A percentile compares a stretch with the other conserved stretches of the same genome.
These are phyloP conservation scores for Nannochloris sp. DNA, from an alignment of 139 green algal species.

Conservation along the genomic window DNA sequence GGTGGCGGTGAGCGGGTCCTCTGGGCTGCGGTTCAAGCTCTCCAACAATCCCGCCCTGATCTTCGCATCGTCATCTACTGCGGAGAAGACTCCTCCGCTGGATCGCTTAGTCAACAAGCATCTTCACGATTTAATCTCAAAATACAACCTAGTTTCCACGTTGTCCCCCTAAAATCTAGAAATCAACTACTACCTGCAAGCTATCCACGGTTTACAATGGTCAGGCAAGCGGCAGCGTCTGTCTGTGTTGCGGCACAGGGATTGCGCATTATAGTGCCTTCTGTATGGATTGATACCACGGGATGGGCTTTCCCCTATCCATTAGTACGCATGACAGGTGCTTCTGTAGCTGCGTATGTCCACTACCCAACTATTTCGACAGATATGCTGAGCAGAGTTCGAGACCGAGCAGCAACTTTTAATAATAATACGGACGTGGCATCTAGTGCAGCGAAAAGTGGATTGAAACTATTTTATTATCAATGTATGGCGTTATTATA, in stretches of 20 bases:
- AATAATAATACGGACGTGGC: constrained; percentile 63
- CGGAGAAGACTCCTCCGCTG: constrained; percentile 28
- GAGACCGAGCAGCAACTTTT: constrained; percentile 32
- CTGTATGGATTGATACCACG: constrained; percentile 86
- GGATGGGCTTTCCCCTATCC: constrained; percentile 92
- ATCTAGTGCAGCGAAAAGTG: constrained; percentile 28
- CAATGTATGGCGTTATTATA: constrained; percentile 66
- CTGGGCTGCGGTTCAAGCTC: constrained; percentile 59
- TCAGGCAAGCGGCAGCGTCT: constrained; percentile 67
- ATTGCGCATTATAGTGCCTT: constrained; percentile 52
- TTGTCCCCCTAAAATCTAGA: constrained; percentile 50
- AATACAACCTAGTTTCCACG: constrained; percentile 34
- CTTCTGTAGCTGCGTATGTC: constrained; percentile 70
- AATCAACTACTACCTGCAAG: constrained; percentile 42
- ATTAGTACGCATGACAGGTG: constrained; percentile 53
- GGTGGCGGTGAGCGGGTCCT: constrained; percentile 92
- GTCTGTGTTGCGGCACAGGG: constrained; percentile 60
- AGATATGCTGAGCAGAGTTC: constrained; percentile 78
- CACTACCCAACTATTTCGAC: constrained; percentile 90
- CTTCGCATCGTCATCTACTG: constrained; percentile 66
- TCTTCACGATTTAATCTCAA: constrained; percentile 59
- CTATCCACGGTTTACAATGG: constrained; percentile 83
- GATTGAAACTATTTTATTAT: constrained; percentile 87
- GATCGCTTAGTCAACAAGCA: constrained; percentile 45
- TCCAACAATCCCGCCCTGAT: constrained; percentile 22